Evolutionary conservation across 495 filamentous ascomycete genomes (phyloP).

Genomic region (Hypoxylon rickii): DNA sequence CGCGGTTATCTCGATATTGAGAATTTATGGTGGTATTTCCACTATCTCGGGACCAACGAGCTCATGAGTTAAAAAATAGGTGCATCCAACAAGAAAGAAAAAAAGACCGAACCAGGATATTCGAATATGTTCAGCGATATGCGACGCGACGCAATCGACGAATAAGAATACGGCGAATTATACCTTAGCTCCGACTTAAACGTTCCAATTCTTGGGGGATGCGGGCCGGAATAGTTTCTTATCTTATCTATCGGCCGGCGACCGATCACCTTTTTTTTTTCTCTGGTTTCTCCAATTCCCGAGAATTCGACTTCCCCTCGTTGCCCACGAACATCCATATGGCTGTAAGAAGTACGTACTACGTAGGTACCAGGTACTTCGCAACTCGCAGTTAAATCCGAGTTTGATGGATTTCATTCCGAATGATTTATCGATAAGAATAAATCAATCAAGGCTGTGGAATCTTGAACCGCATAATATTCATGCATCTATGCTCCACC

Average conservation of each 20-base stretch:
- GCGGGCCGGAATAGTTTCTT: constrained; percentile 4
- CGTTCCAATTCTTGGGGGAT: constrained; percentile 6
- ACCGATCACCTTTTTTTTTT: constrained; percentile 9
- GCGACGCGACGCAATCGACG: constrained; percentile 25
- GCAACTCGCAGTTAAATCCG: too few species aligned
- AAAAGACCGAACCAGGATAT: constrained; percentile 21
- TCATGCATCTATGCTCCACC: too few species aligned
- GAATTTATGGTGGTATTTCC: constrained; percentile 20
- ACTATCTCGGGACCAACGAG: constrained; percentile 12
- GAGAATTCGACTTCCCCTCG: background rate
- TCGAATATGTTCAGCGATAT: constrained; percentile 6
- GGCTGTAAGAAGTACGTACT: too few species aligned
- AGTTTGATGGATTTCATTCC: too few species aligned
- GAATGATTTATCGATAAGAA: too few species aligned
- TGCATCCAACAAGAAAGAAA: constrained; percentile 29
- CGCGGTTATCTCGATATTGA: background rate
- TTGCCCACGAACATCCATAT: too few species aligned
- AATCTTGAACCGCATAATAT: too few species aligned
- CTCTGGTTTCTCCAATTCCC: too few species aligned
- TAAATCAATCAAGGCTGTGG: too few species aligned
- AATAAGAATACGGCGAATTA: constrained; percentile 25
- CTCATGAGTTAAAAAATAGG: background rate
- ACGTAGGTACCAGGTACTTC: too few species aligned
- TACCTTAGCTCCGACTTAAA: constrained; percentile 25
- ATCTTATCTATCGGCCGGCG: constrained; percentile 5